Conservation (phyloP, 805 yeast species). For the Barnettozyma siamensis region DNA sequence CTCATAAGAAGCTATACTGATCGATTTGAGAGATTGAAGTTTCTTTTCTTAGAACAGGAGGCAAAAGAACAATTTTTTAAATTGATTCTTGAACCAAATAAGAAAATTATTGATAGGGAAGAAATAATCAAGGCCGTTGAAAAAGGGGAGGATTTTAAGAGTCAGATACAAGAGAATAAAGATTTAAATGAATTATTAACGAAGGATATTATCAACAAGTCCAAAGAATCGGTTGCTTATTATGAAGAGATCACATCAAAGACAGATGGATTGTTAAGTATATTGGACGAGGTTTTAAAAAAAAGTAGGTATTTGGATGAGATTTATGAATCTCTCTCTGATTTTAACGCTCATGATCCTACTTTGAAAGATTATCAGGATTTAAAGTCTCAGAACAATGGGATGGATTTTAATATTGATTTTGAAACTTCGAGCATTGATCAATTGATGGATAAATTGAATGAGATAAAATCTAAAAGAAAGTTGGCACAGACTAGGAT, state of each 20-base stretch:
- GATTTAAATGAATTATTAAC: constrained; percentile 10
- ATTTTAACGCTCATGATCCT: constrained; percentile 8
- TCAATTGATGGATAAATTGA: background rate
- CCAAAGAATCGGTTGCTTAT: background rate
- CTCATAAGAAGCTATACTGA: constrained; percentile 30
- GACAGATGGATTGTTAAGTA: background rate
- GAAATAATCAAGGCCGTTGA: constrained; percentile 30
- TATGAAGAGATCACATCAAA: constrained; percentile 5
- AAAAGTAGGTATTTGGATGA: constrained; percentile 8
- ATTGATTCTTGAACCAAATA: constrained; percentile 35
- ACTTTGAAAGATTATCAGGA: constrained; percentile 14
- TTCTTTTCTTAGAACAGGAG: constrained; percentile 65
- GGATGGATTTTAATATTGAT: constrained; percentile 3
- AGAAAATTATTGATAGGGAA: constrained; percentile 25
- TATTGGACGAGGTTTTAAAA: constrained; percentile 3
- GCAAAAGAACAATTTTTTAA: constrained; percentile 63
- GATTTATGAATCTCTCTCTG: constrained; percentile 14
- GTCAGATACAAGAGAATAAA: constrained; percentile 23
- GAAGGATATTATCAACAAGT: background rate
- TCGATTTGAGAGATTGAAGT: constrained; percentile 48
- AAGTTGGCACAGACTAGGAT: background rate
- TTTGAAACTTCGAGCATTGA: constrained; percentile 3
- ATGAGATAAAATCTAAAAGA: constrained; percentile 5
- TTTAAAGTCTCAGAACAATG: background rate
- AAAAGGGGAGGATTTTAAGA: constrained; percentile 24